Percentiles rank a stretch among this genome's conserved stretches.
phyloP scores from a whole-genome alignment of 805 yeast genomes.

The Metschnikowia vanudenii region DNA sequence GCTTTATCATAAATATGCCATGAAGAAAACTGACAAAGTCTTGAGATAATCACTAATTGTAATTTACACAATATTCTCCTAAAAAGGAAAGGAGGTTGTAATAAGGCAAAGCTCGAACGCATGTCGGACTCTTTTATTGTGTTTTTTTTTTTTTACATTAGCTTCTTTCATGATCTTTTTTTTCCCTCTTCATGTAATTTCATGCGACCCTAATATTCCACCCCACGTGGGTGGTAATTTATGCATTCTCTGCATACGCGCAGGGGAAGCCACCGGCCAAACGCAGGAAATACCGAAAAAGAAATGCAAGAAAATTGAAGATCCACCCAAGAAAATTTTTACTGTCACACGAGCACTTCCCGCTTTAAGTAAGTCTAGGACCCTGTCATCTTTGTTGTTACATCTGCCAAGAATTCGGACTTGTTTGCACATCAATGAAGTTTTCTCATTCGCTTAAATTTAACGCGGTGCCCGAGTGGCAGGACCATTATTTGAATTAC shows the following conservation, averaged over 20 bases:
- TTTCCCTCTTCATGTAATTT: neutral
- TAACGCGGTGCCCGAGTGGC: constrained; percentile 57
- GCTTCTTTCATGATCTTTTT: neutral
- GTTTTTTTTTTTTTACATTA: neutral
- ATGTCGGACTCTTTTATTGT: neutral
- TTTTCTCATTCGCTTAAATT: constrained; percentile 50
- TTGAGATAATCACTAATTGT: too few species aligned
- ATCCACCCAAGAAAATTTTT: neutral
- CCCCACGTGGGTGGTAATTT: constrained; percentile 6
- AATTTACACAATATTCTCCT: too few species aligned
- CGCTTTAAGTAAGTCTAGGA: constrained; percentile 1
- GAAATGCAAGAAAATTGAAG: neutral
- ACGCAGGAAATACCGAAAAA: constrained; percentile 1
- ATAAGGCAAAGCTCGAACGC: neutral
- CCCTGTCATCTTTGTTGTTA: neutral
- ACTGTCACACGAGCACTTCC: constrained; percentile 11
- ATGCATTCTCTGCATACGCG: constrained; percentile 1
- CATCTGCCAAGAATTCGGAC: constrained; percentile 5
- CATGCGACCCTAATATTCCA: too few species aligned
- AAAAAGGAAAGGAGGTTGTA: too few species aligned
- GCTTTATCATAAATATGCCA: too few species aligned
- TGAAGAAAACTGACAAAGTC: too few species aligned
- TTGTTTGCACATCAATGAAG: constrained; percentile 34
- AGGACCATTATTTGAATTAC: constrained; percentile 45
- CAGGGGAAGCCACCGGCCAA: neutral